Percentiles rank a stretch among this genome's conserved stretches.
phyloP scores from a whole-genome alignment of 192 early-diverging fungal genomes.

The Spizellomyces sp. region DNA sequence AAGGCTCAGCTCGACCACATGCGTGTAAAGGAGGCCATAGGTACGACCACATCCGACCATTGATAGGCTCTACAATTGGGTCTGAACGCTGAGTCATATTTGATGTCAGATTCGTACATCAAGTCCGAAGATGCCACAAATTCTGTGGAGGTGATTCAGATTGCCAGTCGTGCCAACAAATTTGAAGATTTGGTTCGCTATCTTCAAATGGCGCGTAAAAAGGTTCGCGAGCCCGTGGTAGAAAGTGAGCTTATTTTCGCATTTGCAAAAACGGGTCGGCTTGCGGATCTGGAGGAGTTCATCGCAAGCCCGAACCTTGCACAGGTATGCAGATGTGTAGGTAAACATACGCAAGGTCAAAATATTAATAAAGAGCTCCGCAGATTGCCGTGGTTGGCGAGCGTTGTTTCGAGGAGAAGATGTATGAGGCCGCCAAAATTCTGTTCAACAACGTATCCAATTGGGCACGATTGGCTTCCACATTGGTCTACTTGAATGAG shows the following conservation, averaged over 20 bases:
- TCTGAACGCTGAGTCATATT: not conserved
- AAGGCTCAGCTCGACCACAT: constrained; percentile 91
- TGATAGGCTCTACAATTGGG: not conserved
- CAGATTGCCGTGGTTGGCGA: constrained; percentile 83
- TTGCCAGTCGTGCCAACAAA: constrained; percentile 81
- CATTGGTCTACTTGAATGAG: constrained; percentile 91
- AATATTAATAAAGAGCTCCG: constrained; percentile 3
- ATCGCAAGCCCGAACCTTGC: constrained; percentile 92
- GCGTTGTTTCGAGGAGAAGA: constrained; percentile 87
- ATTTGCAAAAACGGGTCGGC: constrained; percentile 91
- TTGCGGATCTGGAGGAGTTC: constrained; percentile 93
- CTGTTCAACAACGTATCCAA: constrained; percentile 96
- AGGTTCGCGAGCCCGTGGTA: constrained; percentile 91
- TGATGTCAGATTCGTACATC: constrained; percentile 79
- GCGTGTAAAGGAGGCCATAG: constrained; percentile 91
- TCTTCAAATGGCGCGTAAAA: constrained; percentile 93
- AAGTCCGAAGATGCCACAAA: constrained; percentile 91
- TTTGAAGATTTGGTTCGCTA: constrained; percentile 94
- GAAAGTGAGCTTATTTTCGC: constrained; percentile 96
- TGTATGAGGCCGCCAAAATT: constrained; percentile 93
- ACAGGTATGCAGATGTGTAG: constrained; percentile 55
- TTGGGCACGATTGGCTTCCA: constrained; percentile 96
- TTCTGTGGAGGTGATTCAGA: constrained; percentile 84
- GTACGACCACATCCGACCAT: constrained; percentile 33
- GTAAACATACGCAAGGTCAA: not conserved